Conservation (phyloP, 768 basidiomycete species). For the Trametes elegans region DNA sequence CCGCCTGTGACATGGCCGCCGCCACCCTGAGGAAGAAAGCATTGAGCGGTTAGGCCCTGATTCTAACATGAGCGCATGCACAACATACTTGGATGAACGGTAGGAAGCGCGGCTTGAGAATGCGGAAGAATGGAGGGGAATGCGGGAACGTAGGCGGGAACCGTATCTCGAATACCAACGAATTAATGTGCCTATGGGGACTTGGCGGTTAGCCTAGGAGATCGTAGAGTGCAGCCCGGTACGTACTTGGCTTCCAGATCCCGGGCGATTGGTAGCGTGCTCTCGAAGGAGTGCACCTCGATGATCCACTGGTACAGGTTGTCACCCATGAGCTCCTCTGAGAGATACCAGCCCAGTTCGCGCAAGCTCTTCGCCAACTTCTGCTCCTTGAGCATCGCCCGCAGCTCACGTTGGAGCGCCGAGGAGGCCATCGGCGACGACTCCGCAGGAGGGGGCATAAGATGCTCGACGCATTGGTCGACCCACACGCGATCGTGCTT, state of each 20-base stretch:
- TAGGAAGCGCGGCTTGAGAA: slow-evolving; percentile 69
- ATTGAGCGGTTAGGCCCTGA: background rate
- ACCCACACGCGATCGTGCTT: slow-evolving; percentile 53
- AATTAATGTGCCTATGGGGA: slow-evolving; percentile 48
- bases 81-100: slow-evolving; percentile 51
- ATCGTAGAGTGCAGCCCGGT: background rate
- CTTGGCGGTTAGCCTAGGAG: background rate
- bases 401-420: slow-evolving; percentile 62
- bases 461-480: slow-evolving; percentile 36
- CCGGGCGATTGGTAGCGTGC: slow-evolving; percentile 54
- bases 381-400: slow-evolving; percentile 60
- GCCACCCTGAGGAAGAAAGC: slow-evolving; percentile 43
- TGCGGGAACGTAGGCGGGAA: slow-evolving; percentile 67
- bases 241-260: slow-evolving; percentile 53
- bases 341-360: slow-evolving; percentile 71
- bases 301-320: slow-evolving; percentile 75
- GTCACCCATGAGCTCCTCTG: slow-evolving; percentile 61
- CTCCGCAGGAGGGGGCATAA: slow-evolving; percentile 61
- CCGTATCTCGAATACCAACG: slow-evolving; percentile 69
- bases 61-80: background rate
- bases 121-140: slow-evolving; percentile 74
- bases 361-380: slow-evolving; percentile 42
- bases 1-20: slow-evolving; percentile 70
- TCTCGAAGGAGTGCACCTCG: slow-evolving; percentile 70
- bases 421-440: slow-evolving; percentile 52